phyloP scores from a whole-genome alignment of 495 filamentous ascomycete genomes.

The Lepidopterella palustris region DNA sequence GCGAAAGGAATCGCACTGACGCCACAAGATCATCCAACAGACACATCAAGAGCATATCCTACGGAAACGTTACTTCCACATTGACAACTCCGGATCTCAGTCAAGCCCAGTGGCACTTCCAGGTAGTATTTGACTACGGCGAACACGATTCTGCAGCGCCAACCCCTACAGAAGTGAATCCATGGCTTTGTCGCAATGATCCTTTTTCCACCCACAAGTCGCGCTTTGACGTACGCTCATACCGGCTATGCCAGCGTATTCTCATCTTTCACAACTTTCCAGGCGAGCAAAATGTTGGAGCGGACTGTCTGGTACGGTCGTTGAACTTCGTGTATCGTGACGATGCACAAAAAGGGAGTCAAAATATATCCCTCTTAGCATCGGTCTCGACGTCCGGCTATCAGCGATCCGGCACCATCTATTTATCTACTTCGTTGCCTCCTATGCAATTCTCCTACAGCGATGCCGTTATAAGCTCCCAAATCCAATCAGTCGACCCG shows the following conservation, averaged over 20 bases:
- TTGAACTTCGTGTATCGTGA: background rate
- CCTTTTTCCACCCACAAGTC: conserved; percentile 28
- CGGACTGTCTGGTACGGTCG: conserved; percentile 19
- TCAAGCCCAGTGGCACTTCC: conserved; percentile 33
- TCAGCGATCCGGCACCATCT: background rate
- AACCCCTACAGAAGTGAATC: background rate
- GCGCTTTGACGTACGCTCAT: conserved; percentile 35
- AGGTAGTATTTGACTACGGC: conserved; percentile 39
- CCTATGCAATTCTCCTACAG: background rate
- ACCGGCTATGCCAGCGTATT: conserved; percentile 34
- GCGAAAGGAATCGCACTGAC: conserved; percentile 11
- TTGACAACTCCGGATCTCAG: background rate
- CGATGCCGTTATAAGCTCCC: background rate
- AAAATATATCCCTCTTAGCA: background rate
- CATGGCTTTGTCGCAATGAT: conserved; percentile 31
- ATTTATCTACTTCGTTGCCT: background rate
- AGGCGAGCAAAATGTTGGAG: conserved; percentile 14
- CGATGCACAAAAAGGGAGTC: background rate
- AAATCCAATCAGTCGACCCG: background rate
- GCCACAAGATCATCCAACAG: conserved; percentile 6
- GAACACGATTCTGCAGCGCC: conserved; percentile 27
- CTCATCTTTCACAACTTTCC: conserved; percentile 38
- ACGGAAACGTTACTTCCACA: conserved; percentile 23
- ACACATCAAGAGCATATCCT: conserved; percentile 31
- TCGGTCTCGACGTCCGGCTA: background rate